Percentiles rank a stretch among this genome's conserved stretches.
These are phyloP conservation scores for Globisporangium ultimum DNA, from an alignment of 352 stramenopile species.

Conservation along the genomic window DNA sequence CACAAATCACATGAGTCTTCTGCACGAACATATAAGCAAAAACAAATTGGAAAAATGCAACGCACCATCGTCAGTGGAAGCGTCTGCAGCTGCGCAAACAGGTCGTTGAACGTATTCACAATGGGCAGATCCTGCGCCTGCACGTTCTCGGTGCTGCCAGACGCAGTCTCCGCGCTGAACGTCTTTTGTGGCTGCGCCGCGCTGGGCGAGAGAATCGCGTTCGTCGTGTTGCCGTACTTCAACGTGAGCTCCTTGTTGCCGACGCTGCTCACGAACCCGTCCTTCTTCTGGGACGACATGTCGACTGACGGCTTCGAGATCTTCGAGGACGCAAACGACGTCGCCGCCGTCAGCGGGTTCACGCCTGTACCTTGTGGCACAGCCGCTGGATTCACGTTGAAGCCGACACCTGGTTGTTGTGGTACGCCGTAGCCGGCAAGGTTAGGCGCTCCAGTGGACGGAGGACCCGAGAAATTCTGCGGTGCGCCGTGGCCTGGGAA, in stretches of 20 bases:
- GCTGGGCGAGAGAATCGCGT: constrained; percentile 55
- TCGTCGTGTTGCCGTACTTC: constrained; percentile 83
- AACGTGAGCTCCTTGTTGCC: constrained; percentile 84
- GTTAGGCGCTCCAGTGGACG: constrained; percentile 30
- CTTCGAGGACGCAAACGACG: constrained; percentile 58
- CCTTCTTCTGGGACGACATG: constrained; percentile 77
- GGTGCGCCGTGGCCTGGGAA: constrained; percentile 21
- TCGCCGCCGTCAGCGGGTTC: constrained; percentile 57
- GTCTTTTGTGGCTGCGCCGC: constrained; percentile 22
- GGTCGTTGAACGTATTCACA: constrained; percentile 76
- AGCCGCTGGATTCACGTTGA: constrained; percentile 29
- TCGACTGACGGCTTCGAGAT: constrained; percentile 82
- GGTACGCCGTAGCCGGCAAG: constrained; percentile 24
- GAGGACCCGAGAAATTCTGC: constrained; percentile 39
- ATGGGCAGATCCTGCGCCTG: constrained; percentile 72
- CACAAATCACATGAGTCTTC: constrained; percentile 2
- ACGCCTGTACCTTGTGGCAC: constrained; percentile 66
- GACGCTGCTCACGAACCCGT: constrained; percentile 82
- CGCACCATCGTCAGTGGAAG: constrained; percentile 82
- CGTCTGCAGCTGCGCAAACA: constrained; percentile 66
- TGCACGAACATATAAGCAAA: neutral
- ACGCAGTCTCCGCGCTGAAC: constrained; percentile 44
- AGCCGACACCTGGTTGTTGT: constrained; percentile 29
- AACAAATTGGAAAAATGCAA: constrained; percentile 6
- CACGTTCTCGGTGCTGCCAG: constrained; percentile 74